Base-by-base conservation (phyloP, 2,329 filamentous ascomycete genomes). In the Stachybotrys chlorohalonatus region DNA sequence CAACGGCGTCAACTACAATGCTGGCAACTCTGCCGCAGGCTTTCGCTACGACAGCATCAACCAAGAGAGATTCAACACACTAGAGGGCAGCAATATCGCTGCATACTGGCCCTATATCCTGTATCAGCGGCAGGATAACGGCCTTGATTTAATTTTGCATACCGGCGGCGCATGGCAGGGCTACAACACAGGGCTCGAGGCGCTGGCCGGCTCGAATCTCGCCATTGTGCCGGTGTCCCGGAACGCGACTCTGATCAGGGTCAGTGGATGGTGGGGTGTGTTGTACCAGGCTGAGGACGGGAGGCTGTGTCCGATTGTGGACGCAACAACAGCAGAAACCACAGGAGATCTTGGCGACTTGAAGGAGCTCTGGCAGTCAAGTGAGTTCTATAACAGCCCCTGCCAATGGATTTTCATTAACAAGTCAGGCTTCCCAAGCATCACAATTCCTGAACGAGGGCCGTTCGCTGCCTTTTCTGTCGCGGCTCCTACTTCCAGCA, bases 1-100 rank as follows among this genome's bases (percentile, higher is more conserved):
- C n/a, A 52, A 52, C 32, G 50, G 50, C 36, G 11, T 52, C 50
- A 52, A 52, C 50, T 52, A 52, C 17, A 51, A 51, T 36, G 36
- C n/a, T 13, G 49, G 31, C 15, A 51, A 42, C 11, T 11, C 31
- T 45, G 32, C 15, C 32, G n/a, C 17, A 11, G 50, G 50, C 11
- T 52, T 52, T 24, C 7, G 32, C 5, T 1, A n/a, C 15, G 50
- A 52, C 16, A 52, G 50, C n/a, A 52, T 52, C 32, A 52, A 45
- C 32, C 6, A 16, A 8, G 13, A 24, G 50, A 8, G 36, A 52
- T 52, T 42, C 16, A 52, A 31, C 2, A 16, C 31, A 16, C 11
- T 52, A 16, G 16, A 15, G 1, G 17, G 17, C 11, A 36, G 50
- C 15, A 42, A 17, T 15, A 2, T 52, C n/a, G 50, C 50, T 5